Percentiles rank a stretch among this genome's conserved stretches.
phyloP scores from a whole-genome alignment of 2,329 filamentous ascomycete species.

The Coleophoma eucalyptorum region DNA sequence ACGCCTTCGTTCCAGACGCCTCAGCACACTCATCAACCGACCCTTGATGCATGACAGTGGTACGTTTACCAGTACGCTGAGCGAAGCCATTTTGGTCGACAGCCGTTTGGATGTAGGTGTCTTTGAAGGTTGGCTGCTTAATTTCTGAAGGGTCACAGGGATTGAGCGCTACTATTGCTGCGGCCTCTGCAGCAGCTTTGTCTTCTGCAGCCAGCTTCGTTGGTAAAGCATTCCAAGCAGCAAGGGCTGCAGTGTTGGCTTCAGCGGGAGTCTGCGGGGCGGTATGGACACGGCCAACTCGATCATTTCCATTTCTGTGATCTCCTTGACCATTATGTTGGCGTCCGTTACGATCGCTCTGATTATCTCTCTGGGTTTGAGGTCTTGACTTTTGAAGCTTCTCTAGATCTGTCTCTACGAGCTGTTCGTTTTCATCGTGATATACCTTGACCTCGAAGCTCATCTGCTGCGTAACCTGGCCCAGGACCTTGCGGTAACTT shows the following conservation, averaged over 20 bases:
- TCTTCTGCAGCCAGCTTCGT: constrained; percentile 19
- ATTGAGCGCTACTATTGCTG: constrained; percentile 5
- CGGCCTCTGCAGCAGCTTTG: constrained; percentile 14
- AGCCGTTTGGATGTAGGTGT: constrained; percentile 24
- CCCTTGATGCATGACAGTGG: constrained; percentile 4
- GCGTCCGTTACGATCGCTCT: constrained; percentile 1
- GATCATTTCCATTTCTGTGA: neutral
- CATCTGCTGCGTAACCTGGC: constrained; percentile 59
- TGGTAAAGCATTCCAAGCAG: constrained; percentile 20
- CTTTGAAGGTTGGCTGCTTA: constrained; percentile 16
- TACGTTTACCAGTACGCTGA: constrained; percentile 15
- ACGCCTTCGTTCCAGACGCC: neutral
- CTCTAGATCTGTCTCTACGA: constrained; percentile 85
- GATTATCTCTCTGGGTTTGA: neutral
- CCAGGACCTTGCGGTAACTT: constrained; percentile 80
- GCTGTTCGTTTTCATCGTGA: constrained; percentile 68
- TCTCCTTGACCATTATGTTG: constrained; percentile 1
- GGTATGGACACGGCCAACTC: neutral
- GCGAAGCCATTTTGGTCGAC: constrained; percentile 23
- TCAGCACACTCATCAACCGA: neutral
- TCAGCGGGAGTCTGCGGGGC: neutral
- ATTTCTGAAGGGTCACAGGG: constrained; percentile 6
- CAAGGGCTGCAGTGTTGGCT: constrained; percentile 7
- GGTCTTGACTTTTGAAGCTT: constrained; percentile 14
- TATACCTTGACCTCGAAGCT: constrained; percentile 70